Conservation (phyloP, 2,329 filamentous ascomycete genomes). For the Periconia sp. region DNA sequence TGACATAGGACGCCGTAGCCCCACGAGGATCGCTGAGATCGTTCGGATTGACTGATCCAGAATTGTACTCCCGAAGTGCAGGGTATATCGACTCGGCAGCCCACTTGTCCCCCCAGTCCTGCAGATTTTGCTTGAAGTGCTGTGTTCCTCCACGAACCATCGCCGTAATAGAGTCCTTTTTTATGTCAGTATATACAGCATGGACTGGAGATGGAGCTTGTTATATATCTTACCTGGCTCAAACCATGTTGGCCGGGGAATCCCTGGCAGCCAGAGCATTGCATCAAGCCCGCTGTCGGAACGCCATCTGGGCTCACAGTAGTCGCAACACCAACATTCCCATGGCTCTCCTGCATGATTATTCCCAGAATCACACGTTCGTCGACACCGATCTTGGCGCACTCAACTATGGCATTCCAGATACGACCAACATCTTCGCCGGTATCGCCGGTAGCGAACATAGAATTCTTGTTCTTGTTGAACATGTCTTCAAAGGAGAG, state of each 20-base stretch:
- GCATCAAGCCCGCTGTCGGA: slow-evolving; percentile 16
- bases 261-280: slow-evolving; percentile 14
- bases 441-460: slow-evolving; percentile 10
- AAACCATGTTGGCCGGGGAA: slow-evolving; percentile 14
- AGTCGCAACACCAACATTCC: slow-evolving; percentile 17
- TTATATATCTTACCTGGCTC: slow-evolving; percentile 10
- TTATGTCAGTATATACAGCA: not conserved
- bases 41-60: slow-evolving; percentile 14
- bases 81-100: slow-evolving; percentile 12
- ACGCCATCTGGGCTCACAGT: slow-evolving; percentile 11
- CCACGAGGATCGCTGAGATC: slow-evolving; percentile 15
- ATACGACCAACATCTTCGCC: slow-evolving; percentile 12
- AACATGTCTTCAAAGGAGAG: slow-evolving; percentile 14
- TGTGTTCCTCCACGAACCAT: slow-evolving; percentile 14
- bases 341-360: slow-evolving; percentile 23
- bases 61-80: slow-evolving; percentile 21
- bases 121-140: slow-evolving; percentile 18
- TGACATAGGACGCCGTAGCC: slow-evolving; percentile 15
- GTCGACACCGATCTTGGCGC: slow-evolving; percentile 14
- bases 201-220: no score
- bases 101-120: slow-evolving; percentile 9
- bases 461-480: slow-evolving; percentile 12
- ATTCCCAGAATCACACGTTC: slow-evolving; percentile 20
- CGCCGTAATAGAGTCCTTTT: slow-evolving; percentile 8
- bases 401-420: slow-evolving; percentile 11